These are phyloP conservation scores for Bothriochloa decipiens DNA, from an alignment of 176 grass and related monocot species.

Conservation along the genomic window DNA sequence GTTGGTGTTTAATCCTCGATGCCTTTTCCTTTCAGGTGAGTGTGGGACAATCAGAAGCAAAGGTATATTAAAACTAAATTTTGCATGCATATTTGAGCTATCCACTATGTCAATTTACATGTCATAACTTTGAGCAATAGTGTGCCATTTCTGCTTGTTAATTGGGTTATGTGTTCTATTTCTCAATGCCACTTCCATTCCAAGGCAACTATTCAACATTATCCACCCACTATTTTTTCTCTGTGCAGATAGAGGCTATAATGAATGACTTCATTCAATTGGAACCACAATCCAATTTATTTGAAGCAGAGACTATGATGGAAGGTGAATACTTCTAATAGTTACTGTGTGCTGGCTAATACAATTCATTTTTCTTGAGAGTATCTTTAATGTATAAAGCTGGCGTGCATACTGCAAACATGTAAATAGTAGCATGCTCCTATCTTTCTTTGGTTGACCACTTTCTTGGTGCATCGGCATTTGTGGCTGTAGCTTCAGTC, in stretches of 20 bases:
- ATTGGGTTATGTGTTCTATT: slow-evolving; percentile 23
- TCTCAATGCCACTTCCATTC: neutral
- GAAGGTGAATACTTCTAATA: slow-evolving; percentile 67
- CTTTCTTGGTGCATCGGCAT: slow-evolving; percentile 4
- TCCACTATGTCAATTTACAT: slow-evolving; percentile 8
- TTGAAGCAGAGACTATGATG: slow-evolving; percentile 97
- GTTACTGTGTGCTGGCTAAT: neutral
- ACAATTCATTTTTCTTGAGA: neutral
- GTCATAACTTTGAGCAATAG: slow-evolving; percentile 17
- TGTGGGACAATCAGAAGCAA: slow-evolving; percentile 96
- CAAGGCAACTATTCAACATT: slow-evolving; percentile 4
- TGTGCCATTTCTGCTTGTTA: slow-evolving; percentile 17
- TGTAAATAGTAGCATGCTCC: neutral
- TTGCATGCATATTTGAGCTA: slow-evolving; percentile 38
- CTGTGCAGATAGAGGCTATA: slow-evolving; percentile 84
- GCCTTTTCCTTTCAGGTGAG: slow-evolving; percentile 66
- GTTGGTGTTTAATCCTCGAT: slow-evolving; percentile 20
- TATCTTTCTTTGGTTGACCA: slow-evolving; percentile 15
- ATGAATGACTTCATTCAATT: slow-evolving; percentile 97
- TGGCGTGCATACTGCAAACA: neutral
- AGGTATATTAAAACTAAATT: slow-evolving; percentile 54
- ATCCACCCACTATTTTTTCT: neutral
- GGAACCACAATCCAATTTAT: slow-evolving; percentile 85
- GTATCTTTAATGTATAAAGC: neutral
- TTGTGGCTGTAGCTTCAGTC: slow-evolving; percentile 11